Evolutionary conservation across 768 basidiomycete genomes (phyloP).

Genomic region (Chiua virens): DNA sequence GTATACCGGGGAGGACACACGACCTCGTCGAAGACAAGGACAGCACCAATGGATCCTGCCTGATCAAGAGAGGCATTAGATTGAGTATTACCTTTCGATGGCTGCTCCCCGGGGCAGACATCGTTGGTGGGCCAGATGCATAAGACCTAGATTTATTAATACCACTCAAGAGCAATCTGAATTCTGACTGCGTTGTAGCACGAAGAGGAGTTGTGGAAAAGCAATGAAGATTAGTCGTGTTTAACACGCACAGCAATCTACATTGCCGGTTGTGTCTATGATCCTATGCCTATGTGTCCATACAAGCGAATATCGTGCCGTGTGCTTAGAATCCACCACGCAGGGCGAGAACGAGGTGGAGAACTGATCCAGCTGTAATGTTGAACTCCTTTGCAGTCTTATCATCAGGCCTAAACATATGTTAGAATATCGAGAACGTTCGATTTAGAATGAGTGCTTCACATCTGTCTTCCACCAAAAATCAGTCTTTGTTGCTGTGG

Average conservation of each 20-base stretch:
- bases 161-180: background rate
- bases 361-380: slow-evolving; percentile 79
- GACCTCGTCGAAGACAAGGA: slow-evolving; percentile 55
- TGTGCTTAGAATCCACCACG: slow-evolving; percentile 72
- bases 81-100: slow-evolving; percentile 88
- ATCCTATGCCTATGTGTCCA: slow-evolving; percentile 20
- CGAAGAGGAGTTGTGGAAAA: slow-evolving; percentile 6
- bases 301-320: slow-evolving; percentile 7
- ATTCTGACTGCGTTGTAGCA: slow-evolving; percentile 1
- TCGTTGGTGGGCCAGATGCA: slow-evolving; percentile 57
- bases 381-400: slow-evolving; percentile 86
- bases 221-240: slow-evolving; percentile 27
- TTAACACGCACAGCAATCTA: slow-evolving; percentile 29
- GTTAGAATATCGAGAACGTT: background rate
- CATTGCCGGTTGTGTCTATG: slow-evolving; percentile 24
- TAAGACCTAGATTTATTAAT: slow-evolving; percentile 13
- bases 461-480: slow-evolving; percentile 93
- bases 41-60: slow-evolving; percentile 22
- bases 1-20: slow-evolving; percentile 61
- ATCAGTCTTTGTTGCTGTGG: slow-evolving; percentile 95
- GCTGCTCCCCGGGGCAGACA: slow-evolving; percentile 81
- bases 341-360: slow-evolving; percentile 93
- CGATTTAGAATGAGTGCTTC: slow-evolving; percentile 29
- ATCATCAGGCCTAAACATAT: slow-evolving; percentile 72
- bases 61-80: slow-evolving; percentile 54